Percentiles rank a stretch among this genome's conserved stretches.
These are phyloP conservation scores for Globisporangium megalacanthum DNA, from an alignment of 352 stramenopile genomes.

Conservation along the genomic window DNA sequence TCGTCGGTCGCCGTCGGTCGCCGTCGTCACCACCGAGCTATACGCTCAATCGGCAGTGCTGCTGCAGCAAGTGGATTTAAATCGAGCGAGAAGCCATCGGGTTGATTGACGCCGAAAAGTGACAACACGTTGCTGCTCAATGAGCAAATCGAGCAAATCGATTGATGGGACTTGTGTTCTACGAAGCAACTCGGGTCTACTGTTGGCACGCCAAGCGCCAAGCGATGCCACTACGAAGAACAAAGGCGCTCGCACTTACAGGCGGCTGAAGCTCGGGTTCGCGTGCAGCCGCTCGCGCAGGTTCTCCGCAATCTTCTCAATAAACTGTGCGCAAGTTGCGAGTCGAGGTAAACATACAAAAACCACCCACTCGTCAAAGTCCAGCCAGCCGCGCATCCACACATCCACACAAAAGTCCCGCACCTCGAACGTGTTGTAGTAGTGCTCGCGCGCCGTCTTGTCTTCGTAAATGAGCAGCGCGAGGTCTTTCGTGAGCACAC, in stretches of 20 bases:
- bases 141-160: too few relatives aligned
- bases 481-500: conserved; percentile 87
- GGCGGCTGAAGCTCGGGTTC: conserved; percentile 31
- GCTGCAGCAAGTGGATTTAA: too few relatives aligned
- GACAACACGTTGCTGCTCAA: too few relatives aligned
- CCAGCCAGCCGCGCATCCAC: not conserved
- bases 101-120: too few relatives aligned
- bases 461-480: conserved; percentile 74
- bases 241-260: conserved; percentile 14
- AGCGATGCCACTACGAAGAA: too few relatives aligned
- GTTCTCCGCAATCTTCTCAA: conserved; percentile 50
- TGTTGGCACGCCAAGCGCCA: too few relatives aligned
- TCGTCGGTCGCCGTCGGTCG: too few relatives aligned
- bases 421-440: conserved; percentile 67
- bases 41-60: too few relatives aligned
- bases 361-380: conserved; percentile 1
- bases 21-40: too few relatives aligned
- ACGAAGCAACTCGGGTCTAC: too few relatives aligned
- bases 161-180: too few relatives aligned
- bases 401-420: not conserved
- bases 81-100: too few relatives aligned
- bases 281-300: conserved; percentile 27
- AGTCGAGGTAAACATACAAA: conserved; percentile 3
- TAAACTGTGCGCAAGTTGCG: conserved; percentile 36
- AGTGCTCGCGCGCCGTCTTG: conserved; percentile 74